These are phyloP conservation scores for Cryptosporidium bovis DNA, from an alignment of 169 alveolate species.

Conservation along the genomic window DNA sequence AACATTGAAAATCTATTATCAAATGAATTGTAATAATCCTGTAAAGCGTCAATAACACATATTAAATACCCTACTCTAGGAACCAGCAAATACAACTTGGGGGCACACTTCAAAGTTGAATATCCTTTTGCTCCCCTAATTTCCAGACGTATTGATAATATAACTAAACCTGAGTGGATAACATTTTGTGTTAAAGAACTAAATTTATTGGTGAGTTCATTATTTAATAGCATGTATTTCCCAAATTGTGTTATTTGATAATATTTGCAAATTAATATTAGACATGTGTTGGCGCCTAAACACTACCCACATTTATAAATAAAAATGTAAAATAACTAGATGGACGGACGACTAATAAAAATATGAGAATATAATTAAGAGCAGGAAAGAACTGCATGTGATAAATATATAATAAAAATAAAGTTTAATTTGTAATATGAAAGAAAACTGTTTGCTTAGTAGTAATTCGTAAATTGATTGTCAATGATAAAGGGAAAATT, in stretches of 20 bases:
- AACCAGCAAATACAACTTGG: slow-evolving; percentile 12
- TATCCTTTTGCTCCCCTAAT: background rate
- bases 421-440: too few species aligned
- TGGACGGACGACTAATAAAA: slow-evolving; percentile 68
- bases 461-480: too few species aligned
- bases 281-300: slow-evolving; percentile 38
- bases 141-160: slow-evolving; percentile 36
- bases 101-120: slow-evolving; percentile 5
- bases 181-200: slow-evolving; percentile 12
- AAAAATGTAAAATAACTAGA: slow-evolving; percentile 47
- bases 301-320: slow-evolving; percentile 56
- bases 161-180: slow-evolving; percentile 45
- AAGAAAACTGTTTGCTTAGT: too few species aligned
- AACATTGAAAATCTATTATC: slow-evolving; percentile 23
- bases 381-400: too few species aligned
- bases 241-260: background rate
- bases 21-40: slow-evolving; percentile 37
- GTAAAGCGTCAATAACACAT: slow-evolving; percentile 6
- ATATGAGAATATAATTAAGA: background rate
- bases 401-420: too few species aligned
- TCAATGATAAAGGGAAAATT: too few species aligned
- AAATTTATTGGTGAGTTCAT: background rate
- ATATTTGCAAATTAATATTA: background rate
- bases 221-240: background rate
- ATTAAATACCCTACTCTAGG: slow-evolving; percentile 60